phyloP scores from a whole-genome alignment of 148 eudicot species.

The Vaccinium corymbosum region DNA sequence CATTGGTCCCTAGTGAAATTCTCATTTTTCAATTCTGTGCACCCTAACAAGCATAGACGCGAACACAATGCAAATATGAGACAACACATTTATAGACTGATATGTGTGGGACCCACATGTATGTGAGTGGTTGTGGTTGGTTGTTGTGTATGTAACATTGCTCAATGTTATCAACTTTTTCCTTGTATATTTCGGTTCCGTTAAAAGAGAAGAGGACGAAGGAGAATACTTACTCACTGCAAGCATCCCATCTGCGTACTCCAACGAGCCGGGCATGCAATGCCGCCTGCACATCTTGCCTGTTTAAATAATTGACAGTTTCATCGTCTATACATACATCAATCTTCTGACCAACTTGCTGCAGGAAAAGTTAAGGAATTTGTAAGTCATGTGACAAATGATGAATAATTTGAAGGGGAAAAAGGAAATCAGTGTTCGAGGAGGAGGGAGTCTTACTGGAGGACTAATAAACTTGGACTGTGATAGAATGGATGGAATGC shows the following conservation, averaged over 20 bases:
- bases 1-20: neutral
- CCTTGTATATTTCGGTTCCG: neutral
- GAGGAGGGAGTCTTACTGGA: conserved; percentile 34
- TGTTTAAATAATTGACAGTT: conserved; percentile 72
- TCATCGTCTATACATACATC: conserved; percentile 97
- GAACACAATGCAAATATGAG: neutral
- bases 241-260: conserved; percentile 70
- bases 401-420: neutral
- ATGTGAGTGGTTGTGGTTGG: no score
- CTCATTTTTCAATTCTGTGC: neutral
- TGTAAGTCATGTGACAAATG: neutral
- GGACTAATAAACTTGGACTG: conserved; percentile 82
- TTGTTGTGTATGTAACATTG: no score
- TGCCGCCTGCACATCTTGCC: conserved; percentile 70
- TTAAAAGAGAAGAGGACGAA: neutral
- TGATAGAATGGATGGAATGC: conserved; percentile 76
- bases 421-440: neutral
- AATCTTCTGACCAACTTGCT: conserved; percentile 62
- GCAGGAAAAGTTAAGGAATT: neutral
- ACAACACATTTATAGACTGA: neutral
- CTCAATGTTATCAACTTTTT: neutral
- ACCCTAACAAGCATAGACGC: neutral
- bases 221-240: conserved; percentile 58
- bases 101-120: neutral
- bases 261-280: conserved; percentile 86